A percentile compares a stretch with the other conserved stretches of the same genome.
phyloP scores from a whole-genome alignment of 352 stramenopile species.

The Phytophthora litchii region DNA sequence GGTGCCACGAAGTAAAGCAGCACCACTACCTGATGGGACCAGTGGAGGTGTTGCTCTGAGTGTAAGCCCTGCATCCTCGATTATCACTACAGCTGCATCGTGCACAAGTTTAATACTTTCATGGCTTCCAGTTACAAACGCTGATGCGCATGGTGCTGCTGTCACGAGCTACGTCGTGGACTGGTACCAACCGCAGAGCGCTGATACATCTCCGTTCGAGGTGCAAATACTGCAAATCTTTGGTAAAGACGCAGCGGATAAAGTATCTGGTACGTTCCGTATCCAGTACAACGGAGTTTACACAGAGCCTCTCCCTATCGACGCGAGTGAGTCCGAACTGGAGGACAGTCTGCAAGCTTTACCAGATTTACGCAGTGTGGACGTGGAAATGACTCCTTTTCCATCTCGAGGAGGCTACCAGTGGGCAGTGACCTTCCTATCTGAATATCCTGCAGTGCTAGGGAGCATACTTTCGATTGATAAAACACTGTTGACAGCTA shows the following conservation, averaged over 20 bases:
- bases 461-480: slow-evolving; percentile 55
- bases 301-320: slow-evolving; percentile 58
- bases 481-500: slow-evolving; percentile 39
- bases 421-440: slow-evolving; percentile 82
- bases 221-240: slow-evolving; percentile 77
- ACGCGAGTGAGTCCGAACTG: slow-evolving; percentile 67
- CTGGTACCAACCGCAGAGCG: slow-evolving; percentile 60
- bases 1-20: slow-evolving; percentile 60
- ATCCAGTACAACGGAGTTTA: slow-evolving; percentile 58
- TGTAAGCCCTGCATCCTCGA: slow-evolving; percentile 41
- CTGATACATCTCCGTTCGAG: slow-evolving; percentile 47
- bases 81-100: slow-evolving; percentile 22
- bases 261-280: slow-evolving; percentile 77
- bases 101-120: slow-evolving; percentile 47
- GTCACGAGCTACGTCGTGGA: slow-evolving; percentile 77
- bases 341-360: slow-evolving; percentile 67
- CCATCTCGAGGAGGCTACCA: slow-evolving; percentile 56
- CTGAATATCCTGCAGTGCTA: slow-evolving; percentile 48
- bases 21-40: slow-evolving; percentile 49
- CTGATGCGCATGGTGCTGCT: slow-evolving; percentile 43
- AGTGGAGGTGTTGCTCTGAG: slow-evolving; percentile 60
- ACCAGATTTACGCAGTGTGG: slow-evolving; percentile 66
- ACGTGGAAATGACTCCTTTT: slow-evolving; percentile 67
- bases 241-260: slow-evolving; percentile 37
- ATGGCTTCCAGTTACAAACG: slow-evolving; percentile 48